Evolutionary conservation across 495 filamentous ascomycete species (phyloP).

Genomic region (Cetradonia linearis): DNA sequence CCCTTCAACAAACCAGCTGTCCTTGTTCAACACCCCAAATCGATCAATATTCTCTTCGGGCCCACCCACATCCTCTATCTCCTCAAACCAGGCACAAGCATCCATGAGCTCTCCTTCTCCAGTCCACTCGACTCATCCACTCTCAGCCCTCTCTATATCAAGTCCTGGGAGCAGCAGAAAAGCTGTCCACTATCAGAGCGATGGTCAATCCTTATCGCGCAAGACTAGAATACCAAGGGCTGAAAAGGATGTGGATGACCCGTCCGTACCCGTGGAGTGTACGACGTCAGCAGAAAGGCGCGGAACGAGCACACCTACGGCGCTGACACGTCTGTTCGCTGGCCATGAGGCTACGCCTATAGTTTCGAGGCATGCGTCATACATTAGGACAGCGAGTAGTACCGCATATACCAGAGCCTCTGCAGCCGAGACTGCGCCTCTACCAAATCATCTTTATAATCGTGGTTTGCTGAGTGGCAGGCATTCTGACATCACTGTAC

Average conservation of each 20-base stretch:
- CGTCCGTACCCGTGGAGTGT: conserved; percentile 24
- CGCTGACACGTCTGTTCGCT: conserved; percentile 31
- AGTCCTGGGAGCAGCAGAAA: conserved; percentile 13
- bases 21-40: conserved; percentile 29
- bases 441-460: conserved; percentile 47
- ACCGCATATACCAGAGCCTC: conserved; percentile 29
- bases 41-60: conserved; percentile 34
- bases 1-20: conserved; percentile 17
- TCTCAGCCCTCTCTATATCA: conserved; percentile 25
- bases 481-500: conserved; percentile 47
- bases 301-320: conserved; percentile 24
- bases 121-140: conserved; percentile 23
- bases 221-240: conserved; percentile 23
- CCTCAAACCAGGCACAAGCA: conserved; percentile 30
- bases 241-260: conserved; percentile 36
- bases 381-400: conserved; percentile 26
- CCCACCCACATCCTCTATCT: conserved; percentile 31
- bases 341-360: conserved; percentile 27
- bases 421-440: conserved; percentile 34
- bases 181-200: conserved; percentile 24
- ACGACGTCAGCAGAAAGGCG: conserved; percentile 23
- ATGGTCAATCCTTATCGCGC: conserved; percentile 11
- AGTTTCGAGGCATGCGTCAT: conserved; percentile 28
- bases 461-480: conserved; percentile 45
- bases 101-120: conserved; percentile 29